Base-by-base conservation (phyloP, 192 early-diverging fungal genomes). In the Physocladia obscura region DNA sequence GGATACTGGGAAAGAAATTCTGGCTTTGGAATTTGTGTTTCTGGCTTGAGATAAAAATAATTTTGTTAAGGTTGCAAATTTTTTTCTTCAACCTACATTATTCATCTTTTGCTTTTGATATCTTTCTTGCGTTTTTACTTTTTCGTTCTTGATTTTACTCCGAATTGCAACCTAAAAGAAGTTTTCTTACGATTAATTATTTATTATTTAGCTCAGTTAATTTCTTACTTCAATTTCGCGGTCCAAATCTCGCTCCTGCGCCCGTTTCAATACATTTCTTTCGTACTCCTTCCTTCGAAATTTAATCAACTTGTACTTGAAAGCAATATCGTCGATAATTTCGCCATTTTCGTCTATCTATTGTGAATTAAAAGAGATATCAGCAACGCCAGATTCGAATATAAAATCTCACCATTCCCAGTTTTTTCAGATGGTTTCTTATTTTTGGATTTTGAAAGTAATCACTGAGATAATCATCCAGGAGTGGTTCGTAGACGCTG, bases 391-490 rank as follows among this genome's bases (percentile, higher is more conserved):
- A 5, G 37, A 65, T 3, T 26, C 32, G 49, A 38, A n/a, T n/a
- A n/a, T n/a, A n/a, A n/a, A n/a, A n/a, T n/a, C 68, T 3, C 67
- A 86, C 84, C 60, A 86, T 58, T 1, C 84, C 84, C 30, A 86
- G 69, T 35, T 58, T 68, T 11, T 55, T 21, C 15, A 86, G 57
- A 63, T 86, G 84, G 21, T 69, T 69, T 29, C 81, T 64, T 1
- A 71, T 82, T 24, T 75, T 67, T 26, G 80, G 78, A 55, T 73
- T 81, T 55, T 80, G 82, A 54, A 86, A 86, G 65, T 86, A 84
- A 55, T 86, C 84, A 21, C 57, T 62, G 24, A 86, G 55, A 67
- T 80, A 79, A 56, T 81, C 80, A 49, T 86, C 84, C 5, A 81
- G 61, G 44, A 86, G 62, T 21, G 84, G 84, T 60, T 86, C 84